Evolutionary conservation across 805 yeast genomes (phyloP).

Genomic region (Cyberlindnera bimundalis): DNA sequence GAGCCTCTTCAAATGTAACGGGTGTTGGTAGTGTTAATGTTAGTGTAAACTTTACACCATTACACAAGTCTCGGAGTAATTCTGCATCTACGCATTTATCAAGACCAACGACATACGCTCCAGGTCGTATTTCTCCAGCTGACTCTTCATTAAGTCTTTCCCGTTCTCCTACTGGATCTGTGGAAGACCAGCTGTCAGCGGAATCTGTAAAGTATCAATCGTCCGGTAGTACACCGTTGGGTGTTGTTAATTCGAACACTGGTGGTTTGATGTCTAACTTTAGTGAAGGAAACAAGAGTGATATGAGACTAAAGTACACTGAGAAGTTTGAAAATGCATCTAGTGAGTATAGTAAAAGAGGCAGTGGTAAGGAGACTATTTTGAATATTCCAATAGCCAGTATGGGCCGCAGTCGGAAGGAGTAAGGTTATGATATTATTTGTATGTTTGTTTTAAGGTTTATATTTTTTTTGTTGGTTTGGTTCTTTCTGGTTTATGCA

Average conservation of each 20-base stretch:
- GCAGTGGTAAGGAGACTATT: conserved; percentile 15
- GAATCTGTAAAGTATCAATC: not conserved
- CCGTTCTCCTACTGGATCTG: conserved; percentile 8
- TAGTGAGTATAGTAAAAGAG: conserved; percentile 1
- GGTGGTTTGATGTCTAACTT: conserved; percentile 9
- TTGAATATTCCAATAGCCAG: conserved; percentile 26
- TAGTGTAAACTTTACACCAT: conserved; percentile 9
- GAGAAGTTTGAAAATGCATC: conserved; percentile 13
- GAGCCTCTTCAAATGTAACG: conserved; percentile 9
- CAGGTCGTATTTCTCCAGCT: conserved; percentile 10
- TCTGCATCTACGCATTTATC: conserved; percentile 1
- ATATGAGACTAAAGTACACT: conserved; percentile 12
- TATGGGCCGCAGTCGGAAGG: conserved; percentile 18
- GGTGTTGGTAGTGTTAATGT: not conserved
- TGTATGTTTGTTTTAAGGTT: no score
- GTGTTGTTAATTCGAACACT: not conserved
- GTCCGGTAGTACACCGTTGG: not conserved
- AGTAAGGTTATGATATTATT: no score
- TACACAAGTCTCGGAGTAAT: conserved; percentile 17
- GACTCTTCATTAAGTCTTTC: conserved; percentile 3
- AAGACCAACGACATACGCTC: not conserved
- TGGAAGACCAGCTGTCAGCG: not conserved
- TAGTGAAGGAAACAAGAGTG: conserved; percentile 8
- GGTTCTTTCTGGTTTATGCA: not conserved
- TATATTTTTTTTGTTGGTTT: not conserved